Evolutionary conservation across 306 rosid species (phyloP), one percentile per base, ranked within the genome.

Genomic region (Carpinus fangiana): DNA sequence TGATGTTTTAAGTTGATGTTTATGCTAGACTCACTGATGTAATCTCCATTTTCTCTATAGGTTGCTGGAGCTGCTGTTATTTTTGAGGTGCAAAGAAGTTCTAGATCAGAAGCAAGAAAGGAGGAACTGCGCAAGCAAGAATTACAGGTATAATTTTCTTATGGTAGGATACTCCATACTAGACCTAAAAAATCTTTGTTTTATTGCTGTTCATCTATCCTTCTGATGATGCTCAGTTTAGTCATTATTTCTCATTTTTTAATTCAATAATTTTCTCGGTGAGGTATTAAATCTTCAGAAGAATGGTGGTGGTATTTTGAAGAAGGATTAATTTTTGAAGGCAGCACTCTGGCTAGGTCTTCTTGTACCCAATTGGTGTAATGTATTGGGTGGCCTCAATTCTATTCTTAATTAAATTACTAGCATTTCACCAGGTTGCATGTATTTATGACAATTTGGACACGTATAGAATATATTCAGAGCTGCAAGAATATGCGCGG

Each of bases 91-190:
- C 88, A 87, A 74, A 79, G 90, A 79, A 87, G 81, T 75, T 41
- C 87, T 13, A 74, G 88, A 72, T 84, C 90, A 77, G 90, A 87
- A 79, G 90, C 86, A 62, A 87, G 85, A 67, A 87, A 87, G 83
- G 90, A 87, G 73, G 88, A 80, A 65, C 45, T 61, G 67, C 90
- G 85, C 23, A 77, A 36, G 73, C 84, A 74, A 54, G 87, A 87
- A 78, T 73, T 87, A 60, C 73, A 82, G 88, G 90, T 87, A 78
- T 12, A 21, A 48, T 71, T 75, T 47, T 72, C 47, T 14, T 8
- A 38, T n/a, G 55, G 11, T 3, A 4, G 47, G 13, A 20, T 9
- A 26, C 23, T 36, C 8, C 57, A 55, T 31, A 11, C n/a, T 1
- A 2, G 62, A 62, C 68, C 68, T 62, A 8, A 2, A 34, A 31